These are phyloP conservation scores for Diaporthe citrichinensis DNA, from an alignment of 2,329 filamentous ascomycete genomes.

Conservation along the genomic window DNA sequence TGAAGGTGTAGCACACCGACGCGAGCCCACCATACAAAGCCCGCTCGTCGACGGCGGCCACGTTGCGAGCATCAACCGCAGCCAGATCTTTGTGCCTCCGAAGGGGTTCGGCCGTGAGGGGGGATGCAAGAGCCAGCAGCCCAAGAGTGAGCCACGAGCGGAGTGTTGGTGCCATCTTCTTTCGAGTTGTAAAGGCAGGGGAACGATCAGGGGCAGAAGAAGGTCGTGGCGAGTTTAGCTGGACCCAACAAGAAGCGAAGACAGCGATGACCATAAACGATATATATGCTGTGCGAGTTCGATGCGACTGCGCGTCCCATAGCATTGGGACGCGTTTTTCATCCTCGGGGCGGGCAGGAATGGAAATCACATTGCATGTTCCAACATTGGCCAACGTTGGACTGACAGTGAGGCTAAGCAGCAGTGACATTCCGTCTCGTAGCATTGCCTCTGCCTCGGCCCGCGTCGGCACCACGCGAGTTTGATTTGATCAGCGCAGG, in stretches of 20 bases:
- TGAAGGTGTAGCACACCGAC: conserved; percentile 32
- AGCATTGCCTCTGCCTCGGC: not conserved
- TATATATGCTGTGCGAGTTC: conserved; percentile 15
- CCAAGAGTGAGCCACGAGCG: conserved; percentile 32
- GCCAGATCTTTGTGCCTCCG: not conserved
- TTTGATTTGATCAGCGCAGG: not conserved
- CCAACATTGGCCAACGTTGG: not conserved
- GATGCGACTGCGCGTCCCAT: not conserved
- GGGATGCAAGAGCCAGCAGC: conserved; percentile 27
- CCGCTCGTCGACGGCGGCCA: not conserved
- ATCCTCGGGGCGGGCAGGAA: conserved; percentile 1
- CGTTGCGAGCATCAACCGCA: conserved; percentile 1
- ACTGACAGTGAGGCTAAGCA: not conserved
- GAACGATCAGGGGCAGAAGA: conserved; percentile 12
- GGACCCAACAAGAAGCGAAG: not conserved
- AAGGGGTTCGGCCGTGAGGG: not conserved
- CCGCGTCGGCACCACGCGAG: not conserved
- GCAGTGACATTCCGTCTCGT: conserved; percentile 16
- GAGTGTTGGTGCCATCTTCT: conserved; percentile 25
- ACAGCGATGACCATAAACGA: conserved; percentile 20
- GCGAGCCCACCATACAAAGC: conserved; percentile 1
- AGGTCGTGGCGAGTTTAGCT: conserved; percentile 15
- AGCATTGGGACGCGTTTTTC: not conserved
- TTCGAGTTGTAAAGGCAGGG: not conserved
- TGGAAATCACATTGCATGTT: conserved; percentile 21